A percentile compares a stretch with the other conserved stretches of the same genome.
Conservation (phyloP, 1,284 basidiomycete species). For the Coriolopsis trogii region DNA sequence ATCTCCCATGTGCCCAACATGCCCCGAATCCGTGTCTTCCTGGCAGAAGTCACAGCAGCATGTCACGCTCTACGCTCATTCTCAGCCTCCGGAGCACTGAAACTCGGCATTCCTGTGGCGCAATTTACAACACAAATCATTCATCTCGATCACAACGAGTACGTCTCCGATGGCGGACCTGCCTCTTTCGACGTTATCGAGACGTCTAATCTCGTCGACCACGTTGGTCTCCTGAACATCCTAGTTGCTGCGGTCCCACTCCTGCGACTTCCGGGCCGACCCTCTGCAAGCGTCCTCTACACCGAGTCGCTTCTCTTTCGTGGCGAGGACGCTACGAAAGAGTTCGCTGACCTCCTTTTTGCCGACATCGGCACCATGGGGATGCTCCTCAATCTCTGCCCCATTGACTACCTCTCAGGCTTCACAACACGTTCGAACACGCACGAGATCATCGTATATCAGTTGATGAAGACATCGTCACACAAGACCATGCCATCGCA, state of each 20-base stretch:
- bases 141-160: slow-evolving; percentile 39
- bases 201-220: slow-evolving; percentile 55
- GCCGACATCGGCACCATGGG: slow-evolving; percentile 43
- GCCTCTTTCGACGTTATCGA: slow-evolving; percentile 54
- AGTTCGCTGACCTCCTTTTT: slow-evolving; percentile 39
- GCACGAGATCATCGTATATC: slow-evolving; percentile 41
- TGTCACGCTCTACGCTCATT: slow-evolving; percentile 36
- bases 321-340: slow-evolving; percentile 30
- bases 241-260: slow-evolving; percentile 43
- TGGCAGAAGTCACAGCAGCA: slow-evolving; percentile 39
- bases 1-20: background rate
- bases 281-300: slow-evolving; percentile 38
- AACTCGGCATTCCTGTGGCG: slow-evolving; percentile 35
- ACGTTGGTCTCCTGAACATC: slow-evolving; percentile 53
- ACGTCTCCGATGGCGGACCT: slow-evolving; percentile 38
- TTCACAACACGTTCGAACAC: slow-evolving; percentile 46
- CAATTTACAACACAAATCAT: slow-evolving; percentile 41
- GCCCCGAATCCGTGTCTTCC: slow-evolving; percentile 37
- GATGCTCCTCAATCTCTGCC: slow-evolving; percentile 45
- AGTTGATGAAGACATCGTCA: background rate
- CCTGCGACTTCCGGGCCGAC: slow-evolving; percentile 39
- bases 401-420: slow-evolving; percentile 43
- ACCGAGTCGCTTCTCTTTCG: slow-evolving; percentile 44
- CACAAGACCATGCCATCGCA: slow-evolving; percentile 28
- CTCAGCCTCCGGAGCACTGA: slow-evolving; percentile 18